Evolutionary conservation across 2,329 filamentous ascomycete species (phyloP).

Genomic region (Talaromyces sp.): DNA sequence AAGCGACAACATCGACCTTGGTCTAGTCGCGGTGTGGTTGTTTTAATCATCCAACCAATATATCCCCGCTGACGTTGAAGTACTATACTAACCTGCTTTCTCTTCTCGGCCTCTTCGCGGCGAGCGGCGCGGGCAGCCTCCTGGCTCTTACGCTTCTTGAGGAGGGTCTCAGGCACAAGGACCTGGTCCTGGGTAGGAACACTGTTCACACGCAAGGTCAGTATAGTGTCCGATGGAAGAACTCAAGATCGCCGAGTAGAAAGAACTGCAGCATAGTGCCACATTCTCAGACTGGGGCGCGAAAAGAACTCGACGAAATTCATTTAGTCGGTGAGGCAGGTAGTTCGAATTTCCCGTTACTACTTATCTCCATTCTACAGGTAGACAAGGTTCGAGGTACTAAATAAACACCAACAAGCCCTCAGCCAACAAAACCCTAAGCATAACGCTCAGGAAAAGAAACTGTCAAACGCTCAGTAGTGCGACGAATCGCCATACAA

Average conservation of each 20-base stretch:
- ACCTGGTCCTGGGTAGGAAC: conserved; percentile 94
- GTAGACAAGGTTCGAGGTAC: conserved; percentile 26
- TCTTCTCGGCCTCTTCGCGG: conserved; percentile 73
- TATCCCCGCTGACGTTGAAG: conserved; percentile 23
- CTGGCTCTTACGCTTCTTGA: conserved; percentile 99
- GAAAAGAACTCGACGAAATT: conserved; percentile 67
- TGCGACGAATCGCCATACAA: conserved; percentile 25
- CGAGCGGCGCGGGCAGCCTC: conserved; percentile 97
- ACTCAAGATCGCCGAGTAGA: conserved; percentile 71
- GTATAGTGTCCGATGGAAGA: conserved; percentile 70
- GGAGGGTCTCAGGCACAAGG: conserved; percentile 96
- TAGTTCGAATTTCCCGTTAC: conserved; percentile 23
- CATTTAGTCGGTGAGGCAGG: conserved; percentile 72
- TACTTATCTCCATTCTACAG: conserved; percentile 29
- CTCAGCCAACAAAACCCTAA: conserved; percentile 78
- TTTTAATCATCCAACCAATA: conserved; percentile 72
- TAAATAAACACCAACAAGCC: conserved; percentile 32
- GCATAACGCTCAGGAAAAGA: conserved; percentile 49
- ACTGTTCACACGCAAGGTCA: conserved; percentile 63
- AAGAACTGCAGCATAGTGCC: conserved; percentile 88
- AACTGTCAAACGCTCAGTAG: conserved; percentile 27
- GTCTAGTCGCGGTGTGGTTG: conserved; percentile 90
- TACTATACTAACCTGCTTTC: conserved; percentile 73
- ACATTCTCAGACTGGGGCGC: conserved; percentile 77
- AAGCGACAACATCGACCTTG: conserved; percentile 90